Evolutionary conservation across 768 basidiomycete species (phyloP).

Genomic region (Kwoniella europaea): DNA sequence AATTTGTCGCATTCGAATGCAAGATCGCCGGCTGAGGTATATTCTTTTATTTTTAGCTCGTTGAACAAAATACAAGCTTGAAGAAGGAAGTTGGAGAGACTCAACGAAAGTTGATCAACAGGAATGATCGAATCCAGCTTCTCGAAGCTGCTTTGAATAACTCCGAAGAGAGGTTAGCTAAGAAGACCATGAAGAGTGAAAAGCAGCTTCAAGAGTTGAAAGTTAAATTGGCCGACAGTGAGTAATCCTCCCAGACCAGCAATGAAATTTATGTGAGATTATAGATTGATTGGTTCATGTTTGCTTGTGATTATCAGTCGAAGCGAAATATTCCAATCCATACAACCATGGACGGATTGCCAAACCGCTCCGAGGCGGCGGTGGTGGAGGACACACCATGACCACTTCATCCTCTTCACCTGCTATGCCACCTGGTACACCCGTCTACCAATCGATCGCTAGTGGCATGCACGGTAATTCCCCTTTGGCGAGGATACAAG

Average conservation of each 20-base stretch:
- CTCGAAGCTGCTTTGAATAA: slow-evolving; percentile 90
- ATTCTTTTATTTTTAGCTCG: slow-evolving; percentile 66
- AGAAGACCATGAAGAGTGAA: slow-evolving; percentile 96
- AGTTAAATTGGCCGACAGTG: slow-evolving; percentile 88
- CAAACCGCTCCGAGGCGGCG: slow-evolving; percentile 93
- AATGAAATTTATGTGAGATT: too few relatives aligned
- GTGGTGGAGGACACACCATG: slow-evolving; percentile 61
- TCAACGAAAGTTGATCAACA: slow-evolving; percentile 91
- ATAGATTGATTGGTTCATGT: background rate
- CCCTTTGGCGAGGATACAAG: slow-evolving; percentile 46
- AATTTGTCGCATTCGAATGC: accelerated
- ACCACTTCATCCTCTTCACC: background rate
- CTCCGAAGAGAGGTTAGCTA: slow-evolving; percentile 86
- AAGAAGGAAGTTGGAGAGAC: slow-evolving; percentile 98
- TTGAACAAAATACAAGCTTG: slow-evolving; percentile 94
- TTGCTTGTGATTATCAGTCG: background rate
- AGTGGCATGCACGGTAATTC: slow-evolving; percentile 30
- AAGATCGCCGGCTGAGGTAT: background rate
- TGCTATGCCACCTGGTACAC: background rate
- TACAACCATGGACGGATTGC: slow-evolving; percentile 93
- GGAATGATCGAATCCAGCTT: slow-evolving; percentile 97
- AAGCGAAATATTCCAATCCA: slow-evolving; percentile 61
- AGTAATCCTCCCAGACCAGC: slow-evolving; percentile 44
- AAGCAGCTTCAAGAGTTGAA: slow-evolving; percentile 87
- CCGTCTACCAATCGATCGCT: slow-evolving; percentile 34